Percentiles rank a stretch among this genome's conserved stretches.
These are phyloP conservation scores for Aristolochia californica DNA, from an alignment of 164 flowering plant genomes.

Conservation along the genomic window DNA sequence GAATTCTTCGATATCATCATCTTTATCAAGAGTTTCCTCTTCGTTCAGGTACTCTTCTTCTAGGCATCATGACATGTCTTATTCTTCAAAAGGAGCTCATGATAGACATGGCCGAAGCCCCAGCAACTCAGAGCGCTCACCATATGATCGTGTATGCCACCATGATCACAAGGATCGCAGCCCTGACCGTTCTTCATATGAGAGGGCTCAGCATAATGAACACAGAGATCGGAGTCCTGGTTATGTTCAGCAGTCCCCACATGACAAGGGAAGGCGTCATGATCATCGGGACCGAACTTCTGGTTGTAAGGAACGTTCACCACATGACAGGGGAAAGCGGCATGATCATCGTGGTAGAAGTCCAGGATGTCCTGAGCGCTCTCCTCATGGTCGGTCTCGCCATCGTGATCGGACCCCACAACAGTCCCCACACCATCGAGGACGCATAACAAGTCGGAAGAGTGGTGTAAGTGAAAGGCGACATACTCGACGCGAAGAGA, in stretches of 20 bases:
- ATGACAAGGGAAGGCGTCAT: constrained; percentile 14
- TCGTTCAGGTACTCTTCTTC: constrained; percentile 39
- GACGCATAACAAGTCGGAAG: constrained; percentile 37
- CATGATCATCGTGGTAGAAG: constrained; percentile 18
- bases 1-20: constrained; percentile 38
- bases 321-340: constrained; percentile 12
- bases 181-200: background rate
- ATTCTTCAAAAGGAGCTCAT: constrained; percentile 36
- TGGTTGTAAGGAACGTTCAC: constrained; percentile 11
- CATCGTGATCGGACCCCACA: constrained; percentile 31
- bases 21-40: constrained; percentile 35
- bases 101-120: constrained; percentile 68
- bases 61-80: constrained; percentile 42
- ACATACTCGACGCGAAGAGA: constrained; percentile 41
- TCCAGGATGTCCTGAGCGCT: constrained; percentile 26
- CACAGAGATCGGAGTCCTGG: constrained; percentile 3
- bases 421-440: constrained; percentile 38
- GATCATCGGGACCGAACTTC: constrained; percentile 15
- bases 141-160: constrained; percentile 38
- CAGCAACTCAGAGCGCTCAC: constrained; percentile 42
- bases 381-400: constrained; percentile 33
- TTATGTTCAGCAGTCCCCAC: constrained; percentile 27
- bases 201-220: background rate
- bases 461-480: constrained; percentile 35
- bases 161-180: constrained; percentile 44